A percentile compares a stretch with the other conserved stretches of the same genome.
Conservation (phyloP, 2,329 filamentous ascomycete genomes). For the Cladosporium sp. region DNA sequence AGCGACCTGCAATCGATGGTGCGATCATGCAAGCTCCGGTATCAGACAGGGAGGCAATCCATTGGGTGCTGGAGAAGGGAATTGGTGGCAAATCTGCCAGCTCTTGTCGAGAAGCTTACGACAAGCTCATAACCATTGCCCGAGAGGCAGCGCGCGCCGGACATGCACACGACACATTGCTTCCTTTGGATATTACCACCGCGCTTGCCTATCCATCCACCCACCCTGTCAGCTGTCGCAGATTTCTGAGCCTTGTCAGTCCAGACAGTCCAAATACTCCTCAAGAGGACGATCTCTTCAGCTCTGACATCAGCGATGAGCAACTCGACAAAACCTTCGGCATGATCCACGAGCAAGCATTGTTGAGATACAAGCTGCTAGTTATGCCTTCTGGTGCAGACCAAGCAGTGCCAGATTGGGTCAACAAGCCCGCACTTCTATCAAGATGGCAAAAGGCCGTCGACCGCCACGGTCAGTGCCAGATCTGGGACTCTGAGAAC, state of each 20-base stretch:
- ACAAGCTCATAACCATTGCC: slow-evolving; percentile 26
- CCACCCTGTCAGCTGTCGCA: slow-evolving; percentile 48
- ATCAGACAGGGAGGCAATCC: slow-evolving; percentile 67
- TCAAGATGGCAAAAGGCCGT: slow-evolving; percentile 52
- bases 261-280: slow-evolving; percentile 55
- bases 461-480: slow-evolving; percentile 34
- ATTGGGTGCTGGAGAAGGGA: slow-evolving; percentile 37
- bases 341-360: slow-evolving; percentile 45
- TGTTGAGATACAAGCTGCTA: slow-evolving; percentile 49
- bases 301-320: slow-evolving; percentile 62
- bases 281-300: slow-evolving; percentile 81
- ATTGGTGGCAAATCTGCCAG: slow-evolving; percentile 19
- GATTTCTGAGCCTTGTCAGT: slow-evolving; percentile 57
- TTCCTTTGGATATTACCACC: slow-evolving; percentile 46
- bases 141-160: slow-evolving; percentile 23
- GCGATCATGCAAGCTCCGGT: slow-evolving; percentile 77
- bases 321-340: slow-evolving; percentile 63
- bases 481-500: slow-evolving; percentile 45
- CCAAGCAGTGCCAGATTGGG: slow-evolving; percentile 55
- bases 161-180: slow-evolving; percentile 25
- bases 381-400: slow-evolving; percentile 66
- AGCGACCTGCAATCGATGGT: slow-evolving; percentile 55
- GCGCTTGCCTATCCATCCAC: slow-evolving; percentile 35
- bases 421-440: slow-evolving; percentile 58
- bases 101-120: slow-evolving; percentile 44